phyloP scores from a whole-genome alignment of 805 yeast species.

The Wickerhamiella australiensis region DNA sequence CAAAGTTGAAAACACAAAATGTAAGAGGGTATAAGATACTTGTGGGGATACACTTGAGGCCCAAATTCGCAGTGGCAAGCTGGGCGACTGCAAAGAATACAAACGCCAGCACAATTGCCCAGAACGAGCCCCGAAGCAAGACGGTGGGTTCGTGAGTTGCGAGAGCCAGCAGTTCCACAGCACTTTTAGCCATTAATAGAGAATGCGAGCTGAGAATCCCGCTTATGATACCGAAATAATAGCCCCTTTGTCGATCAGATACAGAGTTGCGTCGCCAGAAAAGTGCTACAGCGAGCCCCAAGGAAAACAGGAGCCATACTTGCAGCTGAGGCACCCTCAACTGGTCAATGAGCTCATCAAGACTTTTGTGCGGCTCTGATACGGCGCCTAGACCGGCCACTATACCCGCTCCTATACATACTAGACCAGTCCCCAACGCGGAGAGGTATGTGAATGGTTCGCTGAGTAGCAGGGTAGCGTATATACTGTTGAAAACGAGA shows the following conservation, averaged over 20 bases:
- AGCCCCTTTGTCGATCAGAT: constrained; percentile 33
- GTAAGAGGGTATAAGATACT: constrained; percentile 74
- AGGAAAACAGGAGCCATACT: constrained; percentile 40
- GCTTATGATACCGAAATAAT: constrained; percentile 51
- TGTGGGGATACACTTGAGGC: constrained; percentile 57
- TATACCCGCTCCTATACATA: constrained; percentile 60
- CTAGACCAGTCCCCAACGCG: constrained; percentile 51
- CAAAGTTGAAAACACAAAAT: constrained; percentile 68
- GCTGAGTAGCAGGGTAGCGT: constrained; percentile 53
- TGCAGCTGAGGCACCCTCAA: constrained; percentile 39
- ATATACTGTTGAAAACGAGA: constrained; percentile 69
- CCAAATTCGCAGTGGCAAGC: constrained; percentile 59
- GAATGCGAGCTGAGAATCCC: constrained; percentile 82
- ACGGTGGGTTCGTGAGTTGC: constrained; percentile 26
- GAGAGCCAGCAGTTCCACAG: constrained; percentile 53
- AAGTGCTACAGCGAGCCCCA: constrained; percentile 23
- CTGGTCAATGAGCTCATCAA: constrained; percentile 37
- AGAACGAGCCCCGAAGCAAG: constrained; percentile 34
- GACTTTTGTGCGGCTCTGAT: constrained; percentile 40
- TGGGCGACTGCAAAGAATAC: constrained; percentile 50
- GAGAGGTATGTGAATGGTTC: constrained; percentile 54
- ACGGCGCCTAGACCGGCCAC: constrained; percentile 63
- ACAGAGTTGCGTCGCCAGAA: constrained; percentile 3
- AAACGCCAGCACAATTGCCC: constrained; percentile 44
- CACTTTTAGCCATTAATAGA: constrained; percentile 69